Evolutionary conservation across 371 early-diverging fungal species (phyloP).

Genomic region (Mortierella sp.): DNA sequence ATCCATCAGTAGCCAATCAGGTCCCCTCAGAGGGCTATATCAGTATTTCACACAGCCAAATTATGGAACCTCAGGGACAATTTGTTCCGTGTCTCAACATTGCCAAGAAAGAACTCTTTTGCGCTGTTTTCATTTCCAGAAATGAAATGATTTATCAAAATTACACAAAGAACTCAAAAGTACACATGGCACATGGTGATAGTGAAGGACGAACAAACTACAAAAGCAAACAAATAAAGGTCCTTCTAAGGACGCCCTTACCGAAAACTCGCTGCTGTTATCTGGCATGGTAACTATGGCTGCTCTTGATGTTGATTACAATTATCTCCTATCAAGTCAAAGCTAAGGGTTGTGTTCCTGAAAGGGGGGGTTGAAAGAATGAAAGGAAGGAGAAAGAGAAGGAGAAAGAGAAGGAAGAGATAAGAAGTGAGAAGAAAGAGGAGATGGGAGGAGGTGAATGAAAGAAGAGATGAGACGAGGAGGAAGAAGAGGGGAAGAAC

Average conservation of each 20-base stretch:
- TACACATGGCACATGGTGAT: too few species aligned
- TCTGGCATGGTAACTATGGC: conserved; percentile 11
- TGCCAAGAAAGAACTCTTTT: too few species aligned
- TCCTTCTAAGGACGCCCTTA: not conserved
- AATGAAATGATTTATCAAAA: too few species aligned
- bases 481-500: not conserved
- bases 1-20: not conserved
- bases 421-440: not conserved
- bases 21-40: too few species aligned
- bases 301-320: not conserved
- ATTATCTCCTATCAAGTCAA: not conserved
- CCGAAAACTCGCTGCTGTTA: conserved; percentile 33
- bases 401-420: not conserved
- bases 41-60: too few species aligned
- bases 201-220: too few species aligned
- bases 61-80: too few species aligned
- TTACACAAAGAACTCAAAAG: too few species aligned
- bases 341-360: not conserved
- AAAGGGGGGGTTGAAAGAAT: not conserved
- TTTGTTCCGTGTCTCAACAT: not conserved
- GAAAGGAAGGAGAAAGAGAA: not conserved
- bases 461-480: too few species aligned
- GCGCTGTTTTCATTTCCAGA: too few species aligned
- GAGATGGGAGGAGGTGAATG: not conserved
- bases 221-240: not conserved